These are phyloP conservation scores for Quercus parvula DNA, from an alignment of 306 rosid species.

Conservation along the genomic window DNA sequence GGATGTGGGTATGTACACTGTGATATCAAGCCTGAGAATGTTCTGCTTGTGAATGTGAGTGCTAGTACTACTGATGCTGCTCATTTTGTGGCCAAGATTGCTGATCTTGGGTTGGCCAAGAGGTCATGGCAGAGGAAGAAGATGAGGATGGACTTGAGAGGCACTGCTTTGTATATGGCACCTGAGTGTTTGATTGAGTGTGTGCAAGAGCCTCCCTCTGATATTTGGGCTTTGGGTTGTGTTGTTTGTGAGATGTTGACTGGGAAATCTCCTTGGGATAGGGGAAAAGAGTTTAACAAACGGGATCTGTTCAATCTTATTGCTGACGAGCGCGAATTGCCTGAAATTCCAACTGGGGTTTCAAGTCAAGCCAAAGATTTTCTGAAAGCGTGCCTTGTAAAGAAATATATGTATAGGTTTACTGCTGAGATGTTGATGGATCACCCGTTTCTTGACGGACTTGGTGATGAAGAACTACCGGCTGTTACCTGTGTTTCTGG, in stretches of 20 bases:
- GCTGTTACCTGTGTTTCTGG: background rate
- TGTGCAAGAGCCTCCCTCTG: slow-evolving; percentile 15
- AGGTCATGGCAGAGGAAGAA: background rate
- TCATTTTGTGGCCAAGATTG: slow-evolving; percentile 17
- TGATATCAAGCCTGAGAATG: slow-evolving; percentile 29
- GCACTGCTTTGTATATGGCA: slow-evolving; percentile 24
- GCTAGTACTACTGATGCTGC: background rate
- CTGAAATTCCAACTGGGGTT: slow-evolving; percentile 7
- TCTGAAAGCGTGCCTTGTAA: slow-evolving; percentile 27
- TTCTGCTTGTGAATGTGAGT: slow-evolving; percentile 5
- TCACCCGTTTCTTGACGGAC: background rate
- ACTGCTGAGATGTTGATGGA: slow-evolving; percentile 30
- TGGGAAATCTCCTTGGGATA: slow-evolving; percentile 16
- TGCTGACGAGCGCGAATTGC: background rate
- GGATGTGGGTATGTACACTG: slow-evolving; percentile 8
- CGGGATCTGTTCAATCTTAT: background rate
- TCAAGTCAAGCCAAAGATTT: slow-evolving; percentile 17
- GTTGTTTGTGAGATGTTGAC: slow-evolving; percentile 28
- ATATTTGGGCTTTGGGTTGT: slow-evolving; percentile 37
- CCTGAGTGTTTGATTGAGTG: slow-evolving; percentile 18
- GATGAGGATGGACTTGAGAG: slow-evolving; percentile 6
- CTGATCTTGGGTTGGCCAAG: slow-evolving; percentile 24
- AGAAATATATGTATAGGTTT: slow-evolving; percentile 6
- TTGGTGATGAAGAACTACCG: background rate
- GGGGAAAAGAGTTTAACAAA: background rate